Base-by-base conservation (phyloP, 768 basidiomycete genomes). In the Chalciporus sphaerocephalus region DNA sequence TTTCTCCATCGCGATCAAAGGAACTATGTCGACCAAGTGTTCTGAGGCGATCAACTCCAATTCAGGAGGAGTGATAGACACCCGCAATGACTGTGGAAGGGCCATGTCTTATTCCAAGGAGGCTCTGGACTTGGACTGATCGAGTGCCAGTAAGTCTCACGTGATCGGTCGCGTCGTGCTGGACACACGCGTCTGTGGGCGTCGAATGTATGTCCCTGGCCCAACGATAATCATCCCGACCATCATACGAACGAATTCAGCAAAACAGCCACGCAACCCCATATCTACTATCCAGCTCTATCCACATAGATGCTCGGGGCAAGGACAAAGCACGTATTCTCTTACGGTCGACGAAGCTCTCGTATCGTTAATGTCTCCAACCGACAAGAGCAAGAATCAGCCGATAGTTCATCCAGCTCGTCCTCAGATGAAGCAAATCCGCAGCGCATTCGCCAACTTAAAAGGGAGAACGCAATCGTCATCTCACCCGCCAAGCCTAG, bases 21-120 rank as follows among this genome's bases (percentile, higher is more conserved):
- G 93, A 2, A 93, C 76, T 47, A 96, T 88, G 52, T 92, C 88
- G 36, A 97, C 74, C 28, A 85, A 72, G 48, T 91, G 78, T 55
- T 96, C 87, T 16, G 79, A 88, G 1, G 93, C 89, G 44, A 95
- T 79, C 43, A 94, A 81, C 55, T 94, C 92, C 21, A 95, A 79
- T 62, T 96, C 92, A 48, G 81, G 78, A 24, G 92, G 91, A 6
- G 85, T 85, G 25, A 91, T 73, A 0, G 89, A 87, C 4, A 74
- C 70, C 46, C 84, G 77, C 15, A 95, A 71, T 4, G 79, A 69
- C 34, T 74, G 72, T 3, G 92, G 91, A 18, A 94, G 76, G 27
- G 92, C 81, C 92, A 95, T 92, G 7, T 24, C 18, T 21, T 17
- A 15, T 27, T 27, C 5, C 9, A 27, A 27, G 12, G 25, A 27